phyloP scores from a whole-genome alignment of 192 early-diverging fungal genomes.

The Helicostylum pulchrum region DNA sequence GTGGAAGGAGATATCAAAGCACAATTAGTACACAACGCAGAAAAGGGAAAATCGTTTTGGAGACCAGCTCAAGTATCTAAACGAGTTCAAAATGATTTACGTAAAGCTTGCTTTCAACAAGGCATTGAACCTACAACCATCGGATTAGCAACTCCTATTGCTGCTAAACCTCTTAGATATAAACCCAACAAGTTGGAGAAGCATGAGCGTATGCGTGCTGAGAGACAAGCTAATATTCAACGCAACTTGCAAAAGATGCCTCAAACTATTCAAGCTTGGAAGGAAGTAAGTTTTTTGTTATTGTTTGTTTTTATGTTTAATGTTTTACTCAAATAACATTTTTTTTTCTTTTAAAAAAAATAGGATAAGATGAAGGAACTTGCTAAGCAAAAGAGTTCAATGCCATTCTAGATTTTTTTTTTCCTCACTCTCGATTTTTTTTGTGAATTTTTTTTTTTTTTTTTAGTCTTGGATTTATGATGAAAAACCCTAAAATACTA shows the following conservation, averaged over 20 bases:
- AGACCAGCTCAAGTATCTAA: conserved; percentile 44
- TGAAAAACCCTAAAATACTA: too few species aligned
- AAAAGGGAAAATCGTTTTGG: conserved; percentile 43
- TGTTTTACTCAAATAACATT: not conserved
- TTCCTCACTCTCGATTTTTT: not conserved
- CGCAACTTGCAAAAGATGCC: conserved; percentile 38
- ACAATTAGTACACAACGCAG: conserved; percentile 28
- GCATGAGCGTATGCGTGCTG: conserved; percentile 37
- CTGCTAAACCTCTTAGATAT: conserved; percentile 36
- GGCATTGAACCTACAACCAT: conserved; percentile 48
- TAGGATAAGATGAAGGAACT: conserved; percentile 39
- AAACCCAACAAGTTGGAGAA: conserved; percentile 41
- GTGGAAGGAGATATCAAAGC: conserved; percentile 24
- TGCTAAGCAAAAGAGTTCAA: conserved; percentile 33
- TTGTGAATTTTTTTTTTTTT: not conserved
- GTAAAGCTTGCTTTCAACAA: conserved; percentile 56
- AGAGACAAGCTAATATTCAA: conserved; percentile 35
- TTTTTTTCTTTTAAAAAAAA: conserved; percentile 3
- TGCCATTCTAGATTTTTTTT: conserved; percentile 38
- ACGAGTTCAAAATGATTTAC: conserved; percentile 57
- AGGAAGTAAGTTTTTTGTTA: conserved; percentile 25
- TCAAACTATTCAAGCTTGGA: conserved; percentile 38
- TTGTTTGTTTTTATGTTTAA: not conserved
- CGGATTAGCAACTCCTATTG: conserved; percentile 40
- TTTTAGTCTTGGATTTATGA: not conserved